Evolutionary conservation across 1,139 yeast species (phyloP).

Genomic region (Blastobotrys serpentis): DNA sequence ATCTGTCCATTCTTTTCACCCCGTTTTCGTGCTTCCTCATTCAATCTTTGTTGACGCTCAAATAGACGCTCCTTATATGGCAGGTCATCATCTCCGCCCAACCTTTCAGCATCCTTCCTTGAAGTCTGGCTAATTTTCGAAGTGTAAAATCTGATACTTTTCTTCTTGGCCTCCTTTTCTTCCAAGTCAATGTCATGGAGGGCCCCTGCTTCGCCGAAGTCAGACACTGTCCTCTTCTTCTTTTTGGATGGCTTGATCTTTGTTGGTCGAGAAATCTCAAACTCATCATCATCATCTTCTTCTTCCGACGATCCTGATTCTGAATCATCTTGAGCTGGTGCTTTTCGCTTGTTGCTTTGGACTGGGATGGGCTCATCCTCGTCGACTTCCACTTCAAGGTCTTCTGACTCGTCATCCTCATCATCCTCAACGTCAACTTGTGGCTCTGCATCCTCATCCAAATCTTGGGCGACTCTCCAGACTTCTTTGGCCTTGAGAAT

Average conservation of each 20-base stretch:
- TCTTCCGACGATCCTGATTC: constrained; percentile 25
- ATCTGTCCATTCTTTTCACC: constrained; percentile 67
- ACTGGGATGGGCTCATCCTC: constrained; percentile 9
- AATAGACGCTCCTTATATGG: constrained; percentile 90
- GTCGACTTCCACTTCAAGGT: constrained; percentile 37
- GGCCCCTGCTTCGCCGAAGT: constrained; percentile 59
- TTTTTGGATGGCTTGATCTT: constrained; percentile 47
- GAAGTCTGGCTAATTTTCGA: constrained; percentile 80
- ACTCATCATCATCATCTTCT: constrained; percentile 38
- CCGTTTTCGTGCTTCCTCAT: constrained; percentile 85
- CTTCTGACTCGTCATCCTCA: constrained; percentile 28
- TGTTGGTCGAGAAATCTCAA: constrained; percentile 52
- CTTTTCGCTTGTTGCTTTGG: constrained; percentile 28
- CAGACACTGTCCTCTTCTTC: constrained; percentile 35
- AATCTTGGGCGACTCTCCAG: constrained; percentile 56
- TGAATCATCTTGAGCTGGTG: constrained; percentile 30
- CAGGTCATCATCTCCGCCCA: constrained; percentile 81
- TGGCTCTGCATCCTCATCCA: constrained; percentile 22
- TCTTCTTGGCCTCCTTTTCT: constrained; percentile 79
- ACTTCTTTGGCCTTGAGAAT: constrained; percentile 77
- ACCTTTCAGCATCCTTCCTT: constrained; percentile 54
- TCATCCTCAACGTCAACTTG: constrained; percentile 26
- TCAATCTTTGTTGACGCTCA: constrained; percentile 82
- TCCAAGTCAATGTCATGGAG: constrained; percentile 79
- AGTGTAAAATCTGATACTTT: constrained; percentile 89